Evolutionary conservation across 768 basidiomycete genomes (phyloP), one percentile per base, ranked within the genome.

Genomic region (Mycena rebaudengoi): DNA sequence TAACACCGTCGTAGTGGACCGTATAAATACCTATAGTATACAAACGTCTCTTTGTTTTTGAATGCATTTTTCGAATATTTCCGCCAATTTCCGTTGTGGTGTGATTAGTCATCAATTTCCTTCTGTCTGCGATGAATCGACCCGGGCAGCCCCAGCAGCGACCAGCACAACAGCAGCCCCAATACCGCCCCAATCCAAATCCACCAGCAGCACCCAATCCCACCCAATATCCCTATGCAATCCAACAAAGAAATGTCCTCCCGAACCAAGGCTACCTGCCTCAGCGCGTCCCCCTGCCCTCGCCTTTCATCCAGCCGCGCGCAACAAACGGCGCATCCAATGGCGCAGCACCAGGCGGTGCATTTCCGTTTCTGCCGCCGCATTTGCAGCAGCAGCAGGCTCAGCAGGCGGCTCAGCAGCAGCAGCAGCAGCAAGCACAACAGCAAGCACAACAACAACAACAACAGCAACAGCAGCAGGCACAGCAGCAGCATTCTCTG

Each of bases 301-400:
- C 85, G 43, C 87, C 88, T 7, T 92, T 91, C 73, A 83, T 91
- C 59, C 86, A 82, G 70, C 81, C 87, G 69, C 82, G 91, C n/a
- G 46, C 66, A 25, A 68, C 62, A 6, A 67, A 67, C 18, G 66
- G 66, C 14, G 35, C 58, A 30, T 53, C 29, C 11, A 64, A 68
- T 18, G 62, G 59, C 16, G 43, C 43, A n/a, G n/a, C n/a, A n/a
- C n/a, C n/a, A n/a, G n/a, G n/a, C 70, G 81, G 86, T 71, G 88
- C 90, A 70, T 89, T 91, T 81, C 81, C 91, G 44, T 90, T 92
- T 82, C 73, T 83, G 61, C 83, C 80, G 62, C 81, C 81, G 62
- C 82, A 81, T 49, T 26, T 66, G 58, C 75, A 78, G 66, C 85
- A 84, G 68, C 83, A 83, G 60, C 81, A 86, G 70, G 78, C 53